phyloP scores from a whole-genome alignment of 768 basidiomycete genomes.

The Piloderma croceum region DNA sequence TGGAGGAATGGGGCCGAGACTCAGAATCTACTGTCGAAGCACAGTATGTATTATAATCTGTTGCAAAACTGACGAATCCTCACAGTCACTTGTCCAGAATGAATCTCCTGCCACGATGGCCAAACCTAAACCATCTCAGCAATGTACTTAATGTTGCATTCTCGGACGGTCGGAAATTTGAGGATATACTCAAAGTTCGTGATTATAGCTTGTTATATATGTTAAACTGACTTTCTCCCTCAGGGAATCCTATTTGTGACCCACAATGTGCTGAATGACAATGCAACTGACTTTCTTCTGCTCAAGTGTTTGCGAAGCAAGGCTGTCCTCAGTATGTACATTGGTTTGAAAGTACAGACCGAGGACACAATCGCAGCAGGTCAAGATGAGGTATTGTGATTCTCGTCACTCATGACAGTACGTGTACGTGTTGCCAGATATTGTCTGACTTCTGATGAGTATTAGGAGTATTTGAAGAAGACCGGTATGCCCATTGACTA shows the following conservation, averaged over 20 bases:
- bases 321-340: slow-evolving; percentile 24
- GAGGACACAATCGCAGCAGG: slow-evolving; percentile 20
- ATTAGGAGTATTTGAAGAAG: slow-evolving; percentile 28
- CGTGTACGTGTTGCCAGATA: not conserved
- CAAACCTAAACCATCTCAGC: slow-evolving; percentile 28
- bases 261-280: slow-evolving; percentile 17
- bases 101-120: slow-evolving; percentile 27
- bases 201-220: not conserved
- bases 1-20: slow-evolving; percentile 11
- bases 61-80: not conserved
- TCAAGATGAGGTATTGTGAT: slow-evolving; percentile 11
- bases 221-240: not conserved
- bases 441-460: slow-evolving; percentile 13
- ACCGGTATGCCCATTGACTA: too few relatives aligned
- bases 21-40: slow-evolving; percentile 10
- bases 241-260: slow-evolving; percentile 26
- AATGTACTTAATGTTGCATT: slow-evolving; percentile 22
- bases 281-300: slow-evolving; percentile 19
- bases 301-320: slow-evolving; percentile 26
- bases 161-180: slow-evolving; percentile 30
- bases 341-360: slow-evolving; percentile 28
- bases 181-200: slow-evolving; percentile 31
- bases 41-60: slow-evolving; percentile 20
- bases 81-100: slow-evolving; percentile 18
- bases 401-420: slow-evolving; percentile 19